These are phyloP conservation scores for Fennellomyces sp. DNA, from an alignment of 371 early-diverging fungal genomes.

Conservation along the genomic window DNA sequence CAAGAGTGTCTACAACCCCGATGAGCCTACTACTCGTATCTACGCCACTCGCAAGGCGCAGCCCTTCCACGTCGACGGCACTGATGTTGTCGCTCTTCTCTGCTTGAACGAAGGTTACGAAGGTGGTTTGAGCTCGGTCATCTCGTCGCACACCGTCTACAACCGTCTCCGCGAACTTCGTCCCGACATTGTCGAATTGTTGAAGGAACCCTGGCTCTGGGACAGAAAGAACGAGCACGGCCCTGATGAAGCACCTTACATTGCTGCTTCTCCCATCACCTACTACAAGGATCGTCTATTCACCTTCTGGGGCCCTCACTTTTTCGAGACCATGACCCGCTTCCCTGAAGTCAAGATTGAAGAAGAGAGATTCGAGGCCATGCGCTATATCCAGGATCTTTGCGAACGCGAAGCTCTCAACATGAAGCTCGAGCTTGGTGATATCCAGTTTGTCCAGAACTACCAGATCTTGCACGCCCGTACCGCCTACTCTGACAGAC, in stretches of 20 bases:
- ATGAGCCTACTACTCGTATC: constrained; percentile 49
- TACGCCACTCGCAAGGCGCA: constrained; percentile 52
- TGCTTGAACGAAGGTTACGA: constrained; percentile 37
- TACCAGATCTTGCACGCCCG: constrained; percentile 50
- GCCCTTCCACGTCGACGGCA: constrained; percentile 51
- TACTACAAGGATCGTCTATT: constrained; percentile 34
- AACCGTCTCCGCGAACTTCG: constrained; percentile 36
- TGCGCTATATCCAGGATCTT: constrained; percentile 41
- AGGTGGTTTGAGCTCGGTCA: constrained; percentile 40
- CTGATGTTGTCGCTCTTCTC: constrained; percentile 42
- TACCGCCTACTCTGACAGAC: constrained; percentile 35
- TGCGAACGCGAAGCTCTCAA: constrained; percentile 44
- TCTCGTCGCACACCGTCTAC: constrained; percentile 50
- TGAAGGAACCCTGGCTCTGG: constrained; percentile 52
- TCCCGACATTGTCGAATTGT: constrained; percentile 44
- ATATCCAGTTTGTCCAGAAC: constrained; percentile 49
- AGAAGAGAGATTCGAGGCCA: constrained; percentile 37
- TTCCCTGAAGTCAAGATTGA: constrained; percentile 33
- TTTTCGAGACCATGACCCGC: constrained; percentile 44
- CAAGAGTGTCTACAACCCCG: constrained; percentile 34
- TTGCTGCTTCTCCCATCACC: constrained; percentile 32
- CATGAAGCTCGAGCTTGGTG: constrained; percentile 43
- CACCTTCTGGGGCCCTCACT: constrained; percentile 52
- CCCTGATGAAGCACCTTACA: constrained; percentile 30
- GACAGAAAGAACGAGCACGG: constrained; percentile 44